Base-by-base conservation (phyloP, 257 asterid genomes). In the Orobanche coerulescens region DNA sequence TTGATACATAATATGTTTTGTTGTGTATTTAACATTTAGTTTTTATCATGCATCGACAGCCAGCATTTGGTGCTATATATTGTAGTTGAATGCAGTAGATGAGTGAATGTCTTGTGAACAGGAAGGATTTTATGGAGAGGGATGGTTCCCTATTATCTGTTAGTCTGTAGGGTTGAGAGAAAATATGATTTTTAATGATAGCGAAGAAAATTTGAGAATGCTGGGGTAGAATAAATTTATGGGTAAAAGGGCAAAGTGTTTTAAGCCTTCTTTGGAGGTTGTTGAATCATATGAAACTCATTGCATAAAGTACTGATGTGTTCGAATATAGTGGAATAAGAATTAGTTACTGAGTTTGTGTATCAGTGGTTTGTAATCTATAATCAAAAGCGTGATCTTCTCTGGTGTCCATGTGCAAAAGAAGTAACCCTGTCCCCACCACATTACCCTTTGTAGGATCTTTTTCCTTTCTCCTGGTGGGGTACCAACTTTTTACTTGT, bases 21-120 rank as follows among this genome's bases (percentile, higher is more conserved):
- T 37, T 36, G 19, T 39, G 51, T 13, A 8, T 16, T 7, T 6
- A 25, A 13, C 43, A 30, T 42, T n/a, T n/a, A 20, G 7, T 47
- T 23, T 8, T 47, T 7, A 5, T 23, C 1, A 43, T 44, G 43
- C 54, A 56, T 42, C 51, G 8, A 10, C 24, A 10, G 19, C 43
- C 47, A n/a, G 14, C 57, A 55, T 61, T 59, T 57, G 65, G 52
- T 64, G 57, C 64, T 46, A 48, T 13, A 55, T 6, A 47, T 12
- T 18, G 12, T 59, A 66, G 46, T 51, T 61, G 20, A 28, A 52
- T 50, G 65, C 61, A 52, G 46, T 26, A 16, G 18, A 26, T 62
- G 43, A 61, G 34, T 48, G 13, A 31, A 7, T 64, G 33, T 13
- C 18, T 60, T 20, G 14, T 37, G 44, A 47, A 47, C 18, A 47